A percentile compares a stretch with the other conserved stretches of the same genome.
These are phyloP conservation scores for Westerdykella aurantiaca DNA, from an alignment of 2,329 filamentous ascomycete genomes.

Conservation along the genomic window DNA sequence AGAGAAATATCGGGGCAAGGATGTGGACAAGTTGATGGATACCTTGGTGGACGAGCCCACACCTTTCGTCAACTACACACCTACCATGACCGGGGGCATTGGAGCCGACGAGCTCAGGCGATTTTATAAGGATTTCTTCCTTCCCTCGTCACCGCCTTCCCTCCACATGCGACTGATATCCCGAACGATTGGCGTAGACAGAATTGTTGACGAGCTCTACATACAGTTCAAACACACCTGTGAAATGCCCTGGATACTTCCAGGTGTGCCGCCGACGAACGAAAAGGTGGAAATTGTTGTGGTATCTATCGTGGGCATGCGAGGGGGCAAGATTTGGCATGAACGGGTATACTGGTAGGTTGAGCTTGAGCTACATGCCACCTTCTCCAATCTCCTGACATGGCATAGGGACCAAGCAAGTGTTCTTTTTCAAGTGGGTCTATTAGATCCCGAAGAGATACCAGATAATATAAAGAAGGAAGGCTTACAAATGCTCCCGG, in stretches of 20 bases:
- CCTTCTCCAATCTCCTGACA: neutral
- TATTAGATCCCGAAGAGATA: constrained; percentile 53
- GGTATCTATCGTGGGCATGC: constrained; percentile 52
- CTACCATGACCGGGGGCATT: constrained; percentile 44
- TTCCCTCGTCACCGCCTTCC: constrained; percentile 42
- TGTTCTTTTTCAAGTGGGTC: constrained; percentile 54
- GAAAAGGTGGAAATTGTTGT: constrained; percentile 53
- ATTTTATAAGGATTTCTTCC: constrained; percentile 56
- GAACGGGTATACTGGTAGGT: constrained; percentile 54
- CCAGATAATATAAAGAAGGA: constrained; percentile 42
- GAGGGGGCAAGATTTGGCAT: constrained; percentile 49
- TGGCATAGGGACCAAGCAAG: constrained; percentile 48
- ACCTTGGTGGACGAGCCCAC: constrained; percentile 32
- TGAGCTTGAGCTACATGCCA: neutral
- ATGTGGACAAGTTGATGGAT: constrained; percentile 34
- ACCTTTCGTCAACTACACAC: constrained; percentile 41
- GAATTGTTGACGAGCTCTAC: constrained; percentile 57
- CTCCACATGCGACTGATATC: constrained; percentile 51
- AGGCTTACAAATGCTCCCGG: constrained; percentile 44
- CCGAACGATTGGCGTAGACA: constrained; percentile 53
- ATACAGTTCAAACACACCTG: constrained; percentile 53
- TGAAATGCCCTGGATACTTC: constrained; percentile 55
- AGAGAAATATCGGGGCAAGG: constrained; percentile 35
- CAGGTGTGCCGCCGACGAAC: constrained; percentile 52
- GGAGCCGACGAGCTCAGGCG: constrained; percentile 38